phyloP scores from a whole-genome alignment of 495 filamentous ascomycete genomes.

The Aspergillus nanangensis region DNA sequence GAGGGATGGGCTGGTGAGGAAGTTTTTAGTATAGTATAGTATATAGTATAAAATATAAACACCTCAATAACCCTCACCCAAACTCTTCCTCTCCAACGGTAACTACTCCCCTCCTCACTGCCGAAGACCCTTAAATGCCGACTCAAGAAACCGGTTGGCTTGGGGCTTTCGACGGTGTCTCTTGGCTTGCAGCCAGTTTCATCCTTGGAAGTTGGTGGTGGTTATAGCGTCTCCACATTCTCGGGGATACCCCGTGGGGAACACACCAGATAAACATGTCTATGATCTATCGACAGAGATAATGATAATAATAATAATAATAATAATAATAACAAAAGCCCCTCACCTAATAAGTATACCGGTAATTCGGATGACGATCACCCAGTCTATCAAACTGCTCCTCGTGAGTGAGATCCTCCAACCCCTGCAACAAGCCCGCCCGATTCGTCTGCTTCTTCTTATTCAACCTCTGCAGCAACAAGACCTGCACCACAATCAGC shows the following conservation, averaged over 20 bases:
- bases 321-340: too few species aligned
- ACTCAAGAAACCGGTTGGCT: not conserved
- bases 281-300: too few species aligned
- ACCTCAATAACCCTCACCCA: too few species aligned
- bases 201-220: too few species aligned
- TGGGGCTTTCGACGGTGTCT: not conserved
- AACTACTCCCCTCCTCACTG: not conserved
- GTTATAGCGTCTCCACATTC: not conserved
- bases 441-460: not conserved
- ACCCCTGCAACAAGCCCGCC: slow-evolving; percentile 1
- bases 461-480: slow-evolving; percentile 4
- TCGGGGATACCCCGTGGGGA: not conserved
- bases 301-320: too few species aligned
- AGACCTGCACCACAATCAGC: slow-evolving; percentile 3
- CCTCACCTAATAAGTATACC: slow-evolving; percentile 9
- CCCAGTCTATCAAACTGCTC: slow-evolving; percentile 9
- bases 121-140: not conserved
- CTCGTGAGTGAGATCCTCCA: slow-evolving; percentile 5
- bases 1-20: too few species aligned
- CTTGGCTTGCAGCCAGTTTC: not conserved
- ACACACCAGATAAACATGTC: too few species aligned
- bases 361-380: slow-evolving; percentile 8
- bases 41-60: too few species aligned
- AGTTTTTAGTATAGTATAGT: too few species aligned
- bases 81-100: too few species aligned